Evolutionary conservation across 83 land plant genomes (phyloP), one percentile per base, ranked within the genome.

Genomic region (Picea mariana): DNA sequence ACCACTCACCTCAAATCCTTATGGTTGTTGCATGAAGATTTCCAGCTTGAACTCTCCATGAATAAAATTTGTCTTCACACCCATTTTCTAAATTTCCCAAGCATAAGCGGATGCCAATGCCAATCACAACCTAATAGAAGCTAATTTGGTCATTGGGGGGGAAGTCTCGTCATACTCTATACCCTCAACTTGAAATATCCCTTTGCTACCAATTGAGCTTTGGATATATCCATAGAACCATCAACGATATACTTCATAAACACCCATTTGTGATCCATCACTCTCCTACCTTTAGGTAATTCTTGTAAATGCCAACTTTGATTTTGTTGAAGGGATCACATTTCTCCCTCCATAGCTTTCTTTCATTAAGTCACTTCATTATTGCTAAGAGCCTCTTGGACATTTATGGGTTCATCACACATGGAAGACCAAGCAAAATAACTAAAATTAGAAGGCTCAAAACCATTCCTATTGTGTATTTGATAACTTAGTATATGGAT

Each of bases 151-250:
- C 40, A 38, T 38, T 38, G 40, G 40, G 40, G 40, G 40, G 40
- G 40, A 38, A 38, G 40, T 38, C 40, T 38, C 40, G 40, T 38
- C 40, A 38, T 38, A 38, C 40, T 38, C 40, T 38, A 38, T 38
- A 38, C 40, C 40, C 40, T 38, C 40, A 38, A 38, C 40, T 38
- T 38, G 40, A 52, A 18, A 21, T 79, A 83, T 17, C 90, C 85
- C 17, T 61, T 76, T 77, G 81, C 90, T 4, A 85, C 87, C 9
- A 86, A 61, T 3, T 60, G n/a, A 44, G 47, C 6, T 44, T 44
- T 44, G 47, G 6, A 44, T 44, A 44, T 62, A 3, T 62, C 63
- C 20, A 62, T 62, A 3, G 63, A 15, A 62, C 63, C 63, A 62
- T 62, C 5, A 62, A 15, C 9, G 16, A 3, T 62, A 62, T 62